Evolutionary conservation across 441 rosid species (phyloP).

Genomic region (Manihot esculenta): DNA sequence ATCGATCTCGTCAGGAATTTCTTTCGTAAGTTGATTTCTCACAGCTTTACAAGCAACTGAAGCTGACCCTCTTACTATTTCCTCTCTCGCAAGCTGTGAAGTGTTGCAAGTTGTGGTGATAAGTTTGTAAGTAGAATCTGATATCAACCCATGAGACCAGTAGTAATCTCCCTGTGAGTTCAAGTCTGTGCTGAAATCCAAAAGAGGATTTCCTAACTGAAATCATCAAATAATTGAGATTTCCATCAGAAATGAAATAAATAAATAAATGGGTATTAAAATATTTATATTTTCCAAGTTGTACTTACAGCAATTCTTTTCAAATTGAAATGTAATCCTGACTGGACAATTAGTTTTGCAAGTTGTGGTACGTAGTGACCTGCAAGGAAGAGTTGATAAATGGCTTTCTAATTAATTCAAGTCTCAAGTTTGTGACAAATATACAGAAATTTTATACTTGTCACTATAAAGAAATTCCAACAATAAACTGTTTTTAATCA

Average conservation of each 20-base stretch:
- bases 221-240: background rate
- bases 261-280: background rate
- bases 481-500: background rate
- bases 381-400: background rate
- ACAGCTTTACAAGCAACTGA: slow-evolving; percentile 35
- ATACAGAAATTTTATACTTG: background rate
- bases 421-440: too few relatives aligned
- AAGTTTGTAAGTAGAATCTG: slow-evolving; percentile 34
- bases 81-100: slow-evolving; percentile 35
- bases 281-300: background rate
- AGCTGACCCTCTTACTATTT: background rate
- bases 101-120: slow-evolving; percentile 29
- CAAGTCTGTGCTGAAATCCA: slow-evolving; percentile 34
- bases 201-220: slow-evolving; percentile 44
- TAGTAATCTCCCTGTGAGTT: slow-evolving; percentile 37
- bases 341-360: slow-evolving; percentile 36
- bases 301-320: slow-evolving; percentile 53
- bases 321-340: slow-evolving; percentile 34
- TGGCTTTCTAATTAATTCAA: too few relatives aligned
- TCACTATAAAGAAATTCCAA: background rate
- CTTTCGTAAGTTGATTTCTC: slow-evolving; percentile 11
- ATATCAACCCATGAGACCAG: slow-evolving; percentile 49
- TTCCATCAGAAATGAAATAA: background rate
- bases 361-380: slow-evolving; percentile 62
- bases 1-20: slow-evolving; percentile 31